Evolutionary conservation across 495 filamentous ascomycete species (phyloP).

Genomic region (Penicillium verhagenii): DNA sequence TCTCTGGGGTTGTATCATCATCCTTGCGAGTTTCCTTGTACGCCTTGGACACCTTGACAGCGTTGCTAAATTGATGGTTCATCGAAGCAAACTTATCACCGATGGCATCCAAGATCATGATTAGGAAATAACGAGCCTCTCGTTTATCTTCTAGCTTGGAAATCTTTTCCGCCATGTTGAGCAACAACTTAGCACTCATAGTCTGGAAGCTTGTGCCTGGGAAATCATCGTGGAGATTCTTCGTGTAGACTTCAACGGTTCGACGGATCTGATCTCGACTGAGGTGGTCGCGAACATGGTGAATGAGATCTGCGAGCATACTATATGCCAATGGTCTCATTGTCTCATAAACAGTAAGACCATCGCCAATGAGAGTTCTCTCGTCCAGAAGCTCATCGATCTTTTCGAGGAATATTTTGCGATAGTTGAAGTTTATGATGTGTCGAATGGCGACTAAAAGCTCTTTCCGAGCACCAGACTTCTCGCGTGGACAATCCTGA

Average conservation of each 20-base stretch:
- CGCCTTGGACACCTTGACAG: slow-evolving; percentile 82
- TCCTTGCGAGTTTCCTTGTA: slow-evolving; percentile 66
- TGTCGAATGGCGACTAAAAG: slow-evolving; percentile 94
- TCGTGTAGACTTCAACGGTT: slow-evolving; percentile 95
- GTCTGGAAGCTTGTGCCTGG: slow-evolving; percentile 99
- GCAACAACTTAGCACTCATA: slow-evolving; percentile 94
- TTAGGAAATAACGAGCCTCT: slow-evolving; percentile 90
- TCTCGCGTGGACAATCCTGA: slow-evolving; percentile 91
- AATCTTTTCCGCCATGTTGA: slow-evolving; percentile 98
- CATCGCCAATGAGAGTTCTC: slow-evolving; percentile 90
- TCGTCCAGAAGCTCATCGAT: slow-evolving; percentile 96
- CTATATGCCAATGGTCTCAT: slow-evolving; percentile 96
- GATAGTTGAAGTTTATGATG: slow-evolving; percentile 98
- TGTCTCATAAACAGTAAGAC: slow-evolving; percentile 92
- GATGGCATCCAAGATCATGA: slow-evolving; percentile 97
- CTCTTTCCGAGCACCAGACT: slow-evolving; percentile 91
- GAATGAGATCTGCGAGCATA: slow-evolving; percentile 96
- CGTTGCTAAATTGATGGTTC: slow-evolving; percentile 93
- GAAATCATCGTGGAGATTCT: slow-evolving; percentile 92
- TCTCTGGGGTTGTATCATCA: slow-evolving; percentile 59
- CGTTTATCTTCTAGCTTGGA: slow-evolving; percentile 85
- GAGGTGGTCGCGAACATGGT: slow-evolving; percentile 88
- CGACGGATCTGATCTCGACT: slow-evolving; percentile 84
- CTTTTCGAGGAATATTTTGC: slow-evolving; percentile 90
- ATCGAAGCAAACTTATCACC: slow-evolving; percentile 97